phyloP scores from a whole-genome alignment of 805 yeast genomes.

The Myxozyma kluyveri region DNA sequence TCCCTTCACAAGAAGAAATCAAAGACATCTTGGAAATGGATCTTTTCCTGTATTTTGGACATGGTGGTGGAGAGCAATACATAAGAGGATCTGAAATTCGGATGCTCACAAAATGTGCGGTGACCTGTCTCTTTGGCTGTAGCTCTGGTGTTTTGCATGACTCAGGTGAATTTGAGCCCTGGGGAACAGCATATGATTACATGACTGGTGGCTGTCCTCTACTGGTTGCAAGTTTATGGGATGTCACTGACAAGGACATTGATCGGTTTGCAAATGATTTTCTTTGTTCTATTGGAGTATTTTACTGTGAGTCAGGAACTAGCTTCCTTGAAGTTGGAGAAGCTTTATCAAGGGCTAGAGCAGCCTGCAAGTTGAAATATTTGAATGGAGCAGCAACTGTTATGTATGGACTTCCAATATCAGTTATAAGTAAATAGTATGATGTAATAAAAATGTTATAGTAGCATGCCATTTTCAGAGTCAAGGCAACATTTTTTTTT shows the following conservation, averaged over 20 bases:
- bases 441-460: no score
- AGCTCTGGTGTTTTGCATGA: slow-evolving; percentile 70
- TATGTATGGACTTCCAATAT: slow-evolving; percentile 86
- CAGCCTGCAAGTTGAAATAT: slow-evolving; percentile 63
- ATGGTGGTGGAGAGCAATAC: slow-evolving; percentile 94
- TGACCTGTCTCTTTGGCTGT: slow-evolving; percentile 73
- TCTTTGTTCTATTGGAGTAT: slow-evolving; percentile 67
- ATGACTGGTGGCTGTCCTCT: slow-evolving; percentile 77
- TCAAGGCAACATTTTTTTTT: no score
- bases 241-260: slow-evolving; percentile 93
- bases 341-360: slow-evolving; percentile 64
- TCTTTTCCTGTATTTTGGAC: slow-evolving; percentile 80
- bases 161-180: slow-evolving; percentile 61
- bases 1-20: slow-evolving; percentile 60
- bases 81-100: slow-evolving; percentile 52
- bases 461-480: no score
- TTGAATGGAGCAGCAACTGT: slow-evolving; percentile 93
- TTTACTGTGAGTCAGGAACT: slow-evolving; percentile 38
- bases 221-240: slow-evolving; percentile 89
- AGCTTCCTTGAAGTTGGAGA: slow-evolving; percentile 42
- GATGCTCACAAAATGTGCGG: slow-evolving; percentile 32
- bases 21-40: slow-evolving; percentile 46
- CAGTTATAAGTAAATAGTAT: no score
- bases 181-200: slow-evolving; percentile 75
- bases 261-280: slow-evolving; percentile 68